These are phyloP conservation scores for Letharia lupina DNA, from an alignment of 495 filamentous ascomycete genomes.

Conservation along the genomic window DNA sequence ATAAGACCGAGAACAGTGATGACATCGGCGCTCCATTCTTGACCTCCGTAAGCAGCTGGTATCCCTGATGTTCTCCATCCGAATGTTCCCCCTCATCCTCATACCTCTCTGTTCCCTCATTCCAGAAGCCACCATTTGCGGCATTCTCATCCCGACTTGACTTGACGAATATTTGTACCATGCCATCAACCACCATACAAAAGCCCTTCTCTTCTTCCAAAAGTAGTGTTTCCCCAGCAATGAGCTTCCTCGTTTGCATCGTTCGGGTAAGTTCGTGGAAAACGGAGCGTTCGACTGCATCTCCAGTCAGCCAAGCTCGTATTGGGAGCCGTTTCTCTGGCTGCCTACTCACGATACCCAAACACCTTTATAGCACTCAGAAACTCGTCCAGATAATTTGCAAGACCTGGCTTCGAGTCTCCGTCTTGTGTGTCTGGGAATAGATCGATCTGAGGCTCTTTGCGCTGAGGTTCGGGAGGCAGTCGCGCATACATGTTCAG, in stretches of 20 bases:
- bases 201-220: constrained; percentile 97
- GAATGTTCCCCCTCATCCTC: constrained; percentile 57
- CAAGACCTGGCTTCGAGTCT: constrained; percentile 79
- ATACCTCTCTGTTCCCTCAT: constrained; percentile 38
- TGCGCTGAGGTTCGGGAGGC: constrained; percentile 88
- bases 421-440: constrained; percentile 89
- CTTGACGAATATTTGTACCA: constrained; percentile 98
- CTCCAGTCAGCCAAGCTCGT: constrained; percentile 5
- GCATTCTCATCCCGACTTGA: constrained; percentile 54
- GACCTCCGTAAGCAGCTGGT: constrained; percentile 92
- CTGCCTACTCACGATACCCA: constrained; percentile 53
- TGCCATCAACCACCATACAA: constrained; percentile 90
- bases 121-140: constrained; percentile 27
- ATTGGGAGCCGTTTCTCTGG: not conserved
- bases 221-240: constrained; percentile 89
- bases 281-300: constrained; percentile 70
- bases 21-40: constrained; percentile 99
- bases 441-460: constrained; percentile 88
- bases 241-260: constrained; percentile 94
- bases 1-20: constrained; percentile 92
- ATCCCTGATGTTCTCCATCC: constrained; percentile 59
- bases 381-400: constrained; percentile 96
- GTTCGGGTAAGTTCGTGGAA: constrained; percentile 96
- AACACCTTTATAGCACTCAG: constrained; percentile 99
- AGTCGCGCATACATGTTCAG: constrained; percentile 92